Base-by-base conservation (phyloP, 2,329 filamentous ascomycete genomes). In the Pestalotiopsis fici region DNA sequence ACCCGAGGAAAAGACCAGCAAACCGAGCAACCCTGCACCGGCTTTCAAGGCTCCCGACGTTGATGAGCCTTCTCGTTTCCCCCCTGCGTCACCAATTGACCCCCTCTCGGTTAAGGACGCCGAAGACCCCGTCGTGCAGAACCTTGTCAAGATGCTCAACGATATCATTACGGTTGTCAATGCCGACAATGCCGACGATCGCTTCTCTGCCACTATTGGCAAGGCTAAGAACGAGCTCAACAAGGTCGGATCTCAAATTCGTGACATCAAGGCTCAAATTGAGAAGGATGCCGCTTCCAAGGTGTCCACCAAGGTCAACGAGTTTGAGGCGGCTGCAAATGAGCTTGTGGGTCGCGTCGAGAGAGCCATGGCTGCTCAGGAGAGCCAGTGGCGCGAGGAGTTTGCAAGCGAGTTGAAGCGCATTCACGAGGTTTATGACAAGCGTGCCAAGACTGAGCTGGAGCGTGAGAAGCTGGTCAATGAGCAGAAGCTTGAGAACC, bases 151-250 rank as follows among this genome's bases (percentile, higher is more conserved):
- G 83, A 95, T 97, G 82, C 87, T 99, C 74, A 99, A 99, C 82
- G 94, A 97, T 79, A 91, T 99, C 74, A 97, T 99, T 77, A 90
- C 93, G 9, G 93, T 97, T 59, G 91, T 98, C 78, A 97, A 98
- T 79, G 92, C 93, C 67, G 95, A 97, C 78, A 89, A 91, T 69
- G 89, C 93, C 67, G 88, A 91, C 70, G 87, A 87, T 72, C 94
- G 92, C 79, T 97, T 96, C 81, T 90, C 89, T 64, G 87, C 88
- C 2, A 91, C 94, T 1, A 90, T 99, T 67, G 84, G 87, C 73
- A 95, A 96, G 84, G 95, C 95, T 70, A 98, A 98, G 86, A 85
- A 86, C 65, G 92, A 97, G 72, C 85, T 98, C 64, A 82, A 86
- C 77, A 91, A 90, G 79, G 91, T 98, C 65, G 93, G 94, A 69